phyloP scores from a whole-genome alignment of 2,329 filamentous ascomycete genomes.

The Lasiodiplodia sp. region DNA sequence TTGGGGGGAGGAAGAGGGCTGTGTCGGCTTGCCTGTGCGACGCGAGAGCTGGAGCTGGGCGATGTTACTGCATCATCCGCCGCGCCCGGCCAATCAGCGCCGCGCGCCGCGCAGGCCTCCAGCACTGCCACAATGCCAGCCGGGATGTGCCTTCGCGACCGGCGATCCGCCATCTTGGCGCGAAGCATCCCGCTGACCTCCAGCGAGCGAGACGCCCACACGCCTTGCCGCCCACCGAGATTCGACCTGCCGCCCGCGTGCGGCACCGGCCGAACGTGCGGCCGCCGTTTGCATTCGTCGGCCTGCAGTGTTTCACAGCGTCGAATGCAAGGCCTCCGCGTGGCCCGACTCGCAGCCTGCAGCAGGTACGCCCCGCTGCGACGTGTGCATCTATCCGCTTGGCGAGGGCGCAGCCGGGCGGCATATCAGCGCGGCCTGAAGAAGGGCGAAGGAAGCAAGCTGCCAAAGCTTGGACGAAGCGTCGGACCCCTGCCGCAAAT shows the following conservation, averaged over 20 bases:
- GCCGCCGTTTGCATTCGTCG: neutral
- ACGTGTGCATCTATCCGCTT: neutral
- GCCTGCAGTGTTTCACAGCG: conserved; percentile 7
- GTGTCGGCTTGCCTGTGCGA: conserved; percentile 15
- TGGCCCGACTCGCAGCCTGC: conserved; percentile 12
- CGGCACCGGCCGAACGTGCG: conserved; percentile 7
- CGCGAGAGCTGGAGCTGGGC: conserved; percentile 10
- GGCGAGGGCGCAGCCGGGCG: neutral
- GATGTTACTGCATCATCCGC: conserved; percentile 21
- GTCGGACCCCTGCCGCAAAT: conserved; percentile 17
- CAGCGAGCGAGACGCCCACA: neutral
- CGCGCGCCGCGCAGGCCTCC: neutral
- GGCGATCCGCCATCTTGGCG: conserved; percentile 9
- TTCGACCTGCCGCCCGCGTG: neutral
- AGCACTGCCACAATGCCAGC: conserved; percentile 20
- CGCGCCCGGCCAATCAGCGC: conserved; percentile 10
- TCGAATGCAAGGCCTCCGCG: conserved; percentile 10
- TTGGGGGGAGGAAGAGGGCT: conserved; percentile 18
- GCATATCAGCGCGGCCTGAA: neutral
- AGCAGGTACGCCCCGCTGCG: conserved; percentile 20
- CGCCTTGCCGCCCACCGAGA: neutral
- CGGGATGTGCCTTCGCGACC: neutral
- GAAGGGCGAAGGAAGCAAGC: neutral
- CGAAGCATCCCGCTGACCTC: neutral
- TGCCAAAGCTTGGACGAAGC: conserved; percentile 7